Evolutionary conservation across 2,329 filamentous ascomycete species (phyloP).

Genomic region (Fusarium sulawesiense): DNA sequence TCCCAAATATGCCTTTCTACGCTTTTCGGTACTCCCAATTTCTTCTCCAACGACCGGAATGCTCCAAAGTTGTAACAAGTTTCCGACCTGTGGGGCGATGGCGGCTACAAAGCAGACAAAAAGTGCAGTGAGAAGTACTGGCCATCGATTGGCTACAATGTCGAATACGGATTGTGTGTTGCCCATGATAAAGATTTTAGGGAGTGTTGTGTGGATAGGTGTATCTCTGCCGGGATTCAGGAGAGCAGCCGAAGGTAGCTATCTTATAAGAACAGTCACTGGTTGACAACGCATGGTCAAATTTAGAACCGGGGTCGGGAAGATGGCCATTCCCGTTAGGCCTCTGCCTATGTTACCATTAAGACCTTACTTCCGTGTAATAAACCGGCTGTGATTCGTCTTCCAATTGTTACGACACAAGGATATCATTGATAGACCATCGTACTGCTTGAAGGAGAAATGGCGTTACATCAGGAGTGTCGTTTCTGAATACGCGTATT

Average conservation of each 20-base stretch:
- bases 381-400: too few species aligned
- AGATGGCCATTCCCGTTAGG: neutral
- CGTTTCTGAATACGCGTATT: neutral
- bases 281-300: neutral
- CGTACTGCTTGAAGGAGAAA: neutral
- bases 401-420: neutral
- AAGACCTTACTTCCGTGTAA: too few species aligned
- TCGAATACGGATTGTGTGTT: neutral
- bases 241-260: too few species aligned
- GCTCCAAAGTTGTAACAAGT: neutral
- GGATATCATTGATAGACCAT: neutral
- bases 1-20: conserved; percentile 26
- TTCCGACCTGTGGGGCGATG: neutral
- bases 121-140: neutral
- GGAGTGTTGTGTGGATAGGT: neutral
- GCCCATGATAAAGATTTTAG: neutral
- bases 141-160: conserved; percentile 2
- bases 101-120: neutral
- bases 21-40: conserved; percentile 16
- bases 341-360: too few species aligned
- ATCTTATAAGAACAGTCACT: neutral
- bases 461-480: neutral
- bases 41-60: conserved; percentile 18
- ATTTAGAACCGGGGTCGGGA: neutral
- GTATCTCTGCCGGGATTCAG: neutral